Conservation (phyloP, 2,329 filamentous ascomycete species). For the Xylariaceae sp. region DNA sequence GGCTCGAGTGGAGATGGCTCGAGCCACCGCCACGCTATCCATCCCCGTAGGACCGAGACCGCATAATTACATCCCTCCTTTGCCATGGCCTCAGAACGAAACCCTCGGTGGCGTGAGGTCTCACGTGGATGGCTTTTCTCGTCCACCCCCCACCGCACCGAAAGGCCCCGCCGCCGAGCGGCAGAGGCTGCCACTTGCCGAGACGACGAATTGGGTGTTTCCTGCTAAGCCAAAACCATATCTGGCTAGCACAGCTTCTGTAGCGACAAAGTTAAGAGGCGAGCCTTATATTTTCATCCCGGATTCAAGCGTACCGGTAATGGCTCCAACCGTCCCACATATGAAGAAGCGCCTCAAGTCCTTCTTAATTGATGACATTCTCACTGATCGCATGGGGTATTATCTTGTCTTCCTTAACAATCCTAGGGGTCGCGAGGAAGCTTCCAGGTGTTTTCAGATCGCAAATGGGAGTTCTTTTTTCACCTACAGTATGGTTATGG, state of each 20-base stretch:
- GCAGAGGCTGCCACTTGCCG: conserved; percentile 33
- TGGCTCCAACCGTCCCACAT: conserved; percentile 80
- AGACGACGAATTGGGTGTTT: conserved; percentile 35
- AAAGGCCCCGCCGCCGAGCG: conserved; percentile 70
- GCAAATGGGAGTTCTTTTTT: conserved; percentile 83
- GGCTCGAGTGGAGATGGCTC: conserved; percentile 38
- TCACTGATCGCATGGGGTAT: conserved; percentile 81
- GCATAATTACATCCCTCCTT: conserved; percentile 26
- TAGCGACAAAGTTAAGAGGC: conserved; percentile 66
- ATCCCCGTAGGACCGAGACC: conserved; percentile 30
- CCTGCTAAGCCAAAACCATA: conserved; percentile 46
- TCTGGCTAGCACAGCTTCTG: conserved; percentile 60
- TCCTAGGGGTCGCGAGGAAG: conserved; percentile 70
- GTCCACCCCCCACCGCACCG: conserved; percentile 77
- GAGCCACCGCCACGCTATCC: conserved; percentile 23
- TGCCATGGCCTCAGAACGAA: conserved; percentile 10
- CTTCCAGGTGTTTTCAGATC: conserved; percentile 71
- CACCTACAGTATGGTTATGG: conserved; percentile 88
- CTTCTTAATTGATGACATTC: conserved; percentile 75
- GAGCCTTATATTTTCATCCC: conserved; percentile 89
- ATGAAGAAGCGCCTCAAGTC: conserved; percentile 84
- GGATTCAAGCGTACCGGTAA: conserved; percentile 80
- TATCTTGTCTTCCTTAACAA: conserved; percentile 87
- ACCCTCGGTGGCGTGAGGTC: conserved; percentile 23
- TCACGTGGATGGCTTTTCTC: conserved; percentile 46